Percentiles rank a stretch among this genome's conserved stretches.
These are phyloP conservation scores for Amylostereum areolatum DNA, from an alignment of 1,284 basidiomycete species.

Conservation along the genomic window DNA sequence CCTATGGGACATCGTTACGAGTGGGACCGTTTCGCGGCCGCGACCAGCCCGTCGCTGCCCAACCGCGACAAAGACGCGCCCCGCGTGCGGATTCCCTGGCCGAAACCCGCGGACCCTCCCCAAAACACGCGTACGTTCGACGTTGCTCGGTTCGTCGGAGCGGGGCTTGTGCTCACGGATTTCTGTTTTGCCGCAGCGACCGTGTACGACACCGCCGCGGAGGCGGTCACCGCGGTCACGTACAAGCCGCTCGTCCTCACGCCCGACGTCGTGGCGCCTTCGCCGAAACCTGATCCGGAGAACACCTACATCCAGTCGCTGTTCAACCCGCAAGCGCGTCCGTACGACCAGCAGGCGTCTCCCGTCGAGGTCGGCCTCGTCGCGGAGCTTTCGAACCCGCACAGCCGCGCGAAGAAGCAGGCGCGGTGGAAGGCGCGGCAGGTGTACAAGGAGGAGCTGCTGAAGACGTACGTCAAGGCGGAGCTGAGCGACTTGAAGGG, in stretches of 20 bases:
- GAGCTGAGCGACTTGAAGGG: constrained; percentile 54
- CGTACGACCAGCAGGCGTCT: constrained; percentile 39
- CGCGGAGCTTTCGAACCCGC: constrained; percentile 71
- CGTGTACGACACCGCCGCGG: constrained; percentile 51
- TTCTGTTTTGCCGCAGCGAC: constrained; percentile 6
- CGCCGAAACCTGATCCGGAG: constrained; percentile 42
- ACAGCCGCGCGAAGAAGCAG: constrained; percentile 74
- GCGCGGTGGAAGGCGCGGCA: constrained; percentile 61
- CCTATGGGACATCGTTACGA: constrained; percentile 42
- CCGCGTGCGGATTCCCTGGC: constrained; percentile 59
- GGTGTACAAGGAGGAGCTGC: constrained; percentile 38
- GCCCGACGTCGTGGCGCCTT: constrained; percentile 26
- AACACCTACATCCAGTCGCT: constrained; percentile 54
- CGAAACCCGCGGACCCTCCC: constrained; percentile 36
- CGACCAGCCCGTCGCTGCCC: constrained; percentile 55
- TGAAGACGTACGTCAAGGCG: constrained; percentile 45
- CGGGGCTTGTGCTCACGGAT: neutral
- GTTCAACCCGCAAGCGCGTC: constrained; percentile 36
- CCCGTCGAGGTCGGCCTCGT: constrained; percentile 61
- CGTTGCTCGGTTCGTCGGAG: neutral
- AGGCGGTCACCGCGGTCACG: constrained; percentile 57
- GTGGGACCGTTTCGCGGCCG: constrained; percentile 63
- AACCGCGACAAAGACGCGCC: constrained; percentile 31
- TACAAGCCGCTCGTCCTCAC: constrained; percentile 55
- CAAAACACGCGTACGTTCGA: constrained; percentile 42